These are phyloP conservation scores for Candida palmyrensis DNA, from an alignment of 805 yeast species.

Conservation along the genomic window DNA sequence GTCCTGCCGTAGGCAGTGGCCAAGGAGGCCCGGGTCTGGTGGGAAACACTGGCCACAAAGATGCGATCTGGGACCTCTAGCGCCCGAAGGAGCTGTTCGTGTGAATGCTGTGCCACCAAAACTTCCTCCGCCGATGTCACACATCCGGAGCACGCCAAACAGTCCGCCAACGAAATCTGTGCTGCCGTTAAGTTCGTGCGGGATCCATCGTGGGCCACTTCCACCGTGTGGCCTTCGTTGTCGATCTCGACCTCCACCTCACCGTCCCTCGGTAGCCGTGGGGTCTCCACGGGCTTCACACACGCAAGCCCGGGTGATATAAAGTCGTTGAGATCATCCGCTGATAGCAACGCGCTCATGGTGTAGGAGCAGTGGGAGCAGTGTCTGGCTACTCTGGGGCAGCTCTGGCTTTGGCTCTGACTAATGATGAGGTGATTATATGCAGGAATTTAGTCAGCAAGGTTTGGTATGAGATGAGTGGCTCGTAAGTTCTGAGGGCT, in stretches of 20 bases:
- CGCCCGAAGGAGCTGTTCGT: constrained; percentile 66
- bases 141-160: constrained; percentile 96
- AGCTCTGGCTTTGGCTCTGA: too few species aligned
- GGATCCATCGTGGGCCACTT: constrained; percentile 59
- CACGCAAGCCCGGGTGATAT: constrained; percentile 94
- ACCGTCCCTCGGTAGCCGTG: constrained; percentile 10
- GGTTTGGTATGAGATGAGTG: too few species aligned
- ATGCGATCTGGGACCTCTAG: constrained; percentile 28
- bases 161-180: constrained; percentile 84
- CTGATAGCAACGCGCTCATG: constrained; percentile 86
- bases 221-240: constrained; percentile 54
- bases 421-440: too few species aligned
- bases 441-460: too few species aligned
- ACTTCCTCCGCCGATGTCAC: constrained; percentile 97
- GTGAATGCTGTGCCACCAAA: constrained; percentile 84
- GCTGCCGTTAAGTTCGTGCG: constrained; percentile 62
- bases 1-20: constrained; percentile 59
- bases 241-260: constrained; percentile 57
- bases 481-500: too few species aligned
- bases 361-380: too few species aligned
- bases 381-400: too few species aligned
- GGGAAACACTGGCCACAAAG: constrained; percentile 77
- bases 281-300: constrained; percentile 59
- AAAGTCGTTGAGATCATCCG: constrained; percentile 90
- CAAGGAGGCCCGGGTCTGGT: constrained; percentile 79